Evolutionary conservation across 2,329 filamentous ascomycete genomes (phyloP).

Genomic region (Colletotrichum incanum): DNA sequence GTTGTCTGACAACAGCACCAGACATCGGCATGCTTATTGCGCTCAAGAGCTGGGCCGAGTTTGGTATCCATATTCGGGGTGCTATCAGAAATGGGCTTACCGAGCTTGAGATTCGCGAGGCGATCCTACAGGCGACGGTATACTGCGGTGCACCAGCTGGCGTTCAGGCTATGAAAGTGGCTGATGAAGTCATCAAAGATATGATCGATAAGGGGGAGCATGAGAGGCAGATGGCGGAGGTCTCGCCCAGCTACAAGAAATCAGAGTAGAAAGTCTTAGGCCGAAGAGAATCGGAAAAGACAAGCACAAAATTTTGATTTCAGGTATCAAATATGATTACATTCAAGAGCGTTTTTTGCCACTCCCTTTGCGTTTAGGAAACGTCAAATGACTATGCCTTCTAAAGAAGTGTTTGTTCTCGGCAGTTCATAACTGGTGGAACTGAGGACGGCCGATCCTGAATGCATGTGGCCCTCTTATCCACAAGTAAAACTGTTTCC

Average conservation of each 20-base stretch:
- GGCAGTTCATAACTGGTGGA: not conserved
- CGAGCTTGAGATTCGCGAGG: constrained; percentile 70
- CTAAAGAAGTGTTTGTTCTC: not conserved
- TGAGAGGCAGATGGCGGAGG: constrained; percentile 43
- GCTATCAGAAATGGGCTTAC: constrained; percentile 74
- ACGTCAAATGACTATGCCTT: not conserved
- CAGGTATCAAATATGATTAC: not conserved
- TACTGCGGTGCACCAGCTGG: constrained; percentile 60
- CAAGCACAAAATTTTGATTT: not conserved
- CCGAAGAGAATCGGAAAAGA: not conserved
- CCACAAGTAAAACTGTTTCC: constrained; percentile 10
- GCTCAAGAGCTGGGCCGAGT: constrained; percentile 70
- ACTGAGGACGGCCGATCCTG: not conserved
- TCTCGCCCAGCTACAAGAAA: constrained; percentile 27
- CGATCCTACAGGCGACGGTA: constrained; percentile 61
- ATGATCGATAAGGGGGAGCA: constrained; percentile 49
- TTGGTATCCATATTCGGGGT: constrained; percentile 73
- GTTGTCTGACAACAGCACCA: constrained; percentile 8
- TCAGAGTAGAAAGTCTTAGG: not conserved
- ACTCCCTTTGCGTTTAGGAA: not conserved
- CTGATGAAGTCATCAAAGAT: constrained; percentile 47
- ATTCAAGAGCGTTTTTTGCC: not conserved
- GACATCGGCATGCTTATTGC: constrained; percentile 76
- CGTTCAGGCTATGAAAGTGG: constrained; percentile 54
- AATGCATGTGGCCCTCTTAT: not conserved